These are phyloP conservation scores for Melastoma candidum DNA, from an alignment of 441 rosid genomes.

Conservation along the genomic window DNA sequence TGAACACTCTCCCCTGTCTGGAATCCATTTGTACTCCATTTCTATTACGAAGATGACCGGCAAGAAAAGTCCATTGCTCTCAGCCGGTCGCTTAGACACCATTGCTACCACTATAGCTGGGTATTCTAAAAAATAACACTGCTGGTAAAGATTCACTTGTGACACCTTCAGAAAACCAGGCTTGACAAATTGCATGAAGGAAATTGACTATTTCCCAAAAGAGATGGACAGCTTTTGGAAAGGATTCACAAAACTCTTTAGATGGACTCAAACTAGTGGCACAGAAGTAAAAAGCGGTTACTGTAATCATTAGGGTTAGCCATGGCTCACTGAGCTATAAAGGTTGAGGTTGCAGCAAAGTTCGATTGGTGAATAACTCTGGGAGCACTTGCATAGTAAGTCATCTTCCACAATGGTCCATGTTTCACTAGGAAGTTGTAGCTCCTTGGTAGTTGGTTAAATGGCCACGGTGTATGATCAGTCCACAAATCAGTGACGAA, in stretches of 20 bases:
- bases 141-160: too few species aligned
- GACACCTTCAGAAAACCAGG: background rate
- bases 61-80: too few species aligned
- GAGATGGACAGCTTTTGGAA: too few species aligned
- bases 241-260: background rate
- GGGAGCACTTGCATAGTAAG: slow-evolving; percentile 84
- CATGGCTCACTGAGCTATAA: slow-evolving; percentile 76
- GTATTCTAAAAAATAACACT: too few species aligned
- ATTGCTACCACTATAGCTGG: too few species aligned
- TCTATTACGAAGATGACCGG: too few species aligned
- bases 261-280: background rate
- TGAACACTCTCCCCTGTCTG: too few species aligned
- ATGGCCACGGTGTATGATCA: slow-evolving; percentile 99
- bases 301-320: too few species aligned
- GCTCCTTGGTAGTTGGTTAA: slow-evolving; percentile 92
- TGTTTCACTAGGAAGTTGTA: slow-evolving; percentile 92
- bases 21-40: too few species aligned
- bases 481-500: slow-evolving; percentile 93
- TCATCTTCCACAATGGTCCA: slow-evolving; percentile 78
- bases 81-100: too few species aligned
- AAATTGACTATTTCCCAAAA: too few species aligned
- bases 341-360: slow-evolving; percentile 90
- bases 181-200: too few species aligned
- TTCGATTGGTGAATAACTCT: slow-evolving; percentile 84
- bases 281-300: slow-evolving; percentile 2